phyloP scores from a whole-genome alignment of 768 basidiomycete species.

The Mycena rosella region DNA sequence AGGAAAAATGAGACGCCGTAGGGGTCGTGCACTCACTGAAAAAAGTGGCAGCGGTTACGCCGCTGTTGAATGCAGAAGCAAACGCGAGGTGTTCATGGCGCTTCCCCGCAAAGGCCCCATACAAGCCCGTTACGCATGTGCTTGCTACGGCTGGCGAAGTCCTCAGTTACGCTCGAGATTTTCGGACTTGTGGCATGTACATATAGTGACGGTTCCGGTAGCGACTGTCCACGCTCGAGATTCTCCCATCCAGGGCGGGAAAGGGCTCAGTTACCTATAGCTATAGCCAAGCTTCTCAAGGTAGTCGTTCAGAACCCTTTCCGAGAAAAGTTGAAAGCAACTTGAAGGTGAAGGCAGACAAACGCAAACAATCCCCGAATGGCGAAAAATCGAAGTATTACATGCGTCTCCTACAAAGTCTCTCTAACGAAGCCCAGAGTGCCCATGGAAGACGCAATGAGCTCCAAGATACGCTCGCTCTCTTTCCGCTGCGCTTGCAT shows the following conservation, averaged over 20 bases:
- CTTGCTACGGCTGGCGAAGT: slow-evolving; percentile 65
- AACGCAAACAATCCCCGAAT: background rate
- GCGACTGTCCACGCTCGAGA: slow-evolving; percentile 55
- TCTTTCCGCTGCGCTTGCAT: slow-evolving; percentile 79
- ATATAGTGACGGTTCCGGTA: slow-evolving; percentile 74
- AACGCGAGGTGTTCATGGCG: slow-evolving; percentile 62
- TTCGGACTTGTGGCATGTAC: slow-evolving; percentile 91
- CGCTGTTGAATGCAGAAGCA: slow-evolving; percentile 78
- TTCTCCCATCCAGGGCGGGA: slow-evolving; percentile 6
- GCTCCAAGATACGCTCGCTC: slow-evolving; percentile 80
- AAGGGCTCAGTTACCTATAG: no score
- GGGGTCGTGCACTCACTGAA: slow-evolving; percentile 68
- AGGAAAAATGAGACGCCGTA: background rate
- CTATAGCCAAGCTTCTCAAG: background rate
- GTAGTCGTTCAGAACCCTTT: background rate
- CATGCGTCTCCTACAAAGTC: slow-evolving; percentile 56
- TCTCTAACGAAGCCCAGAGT: slow-evolving; percentile 84
- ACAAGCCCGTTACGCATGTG: slow-evolving; percentile 61
- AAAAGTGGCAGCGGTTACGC: slow-evolving; percentile 79
- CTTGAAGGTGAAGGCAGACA: slow-evolving; percentile 4
- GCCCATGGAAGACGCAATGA: slow-evolving; percentile 80
- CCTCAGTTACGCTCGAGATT: slow-evolving; percentile 43
- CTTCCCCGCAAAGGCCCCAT: slow-evolving; percentile 60
- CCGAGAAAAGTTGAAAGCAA: background rate
- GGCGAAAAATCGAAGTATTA: background rate